These are phyloP conservation scores for Lodderomyces parapsilosis DNA, from an alignment of 1,139 yeast genomes.

Conservation along the genomic window DNA sequence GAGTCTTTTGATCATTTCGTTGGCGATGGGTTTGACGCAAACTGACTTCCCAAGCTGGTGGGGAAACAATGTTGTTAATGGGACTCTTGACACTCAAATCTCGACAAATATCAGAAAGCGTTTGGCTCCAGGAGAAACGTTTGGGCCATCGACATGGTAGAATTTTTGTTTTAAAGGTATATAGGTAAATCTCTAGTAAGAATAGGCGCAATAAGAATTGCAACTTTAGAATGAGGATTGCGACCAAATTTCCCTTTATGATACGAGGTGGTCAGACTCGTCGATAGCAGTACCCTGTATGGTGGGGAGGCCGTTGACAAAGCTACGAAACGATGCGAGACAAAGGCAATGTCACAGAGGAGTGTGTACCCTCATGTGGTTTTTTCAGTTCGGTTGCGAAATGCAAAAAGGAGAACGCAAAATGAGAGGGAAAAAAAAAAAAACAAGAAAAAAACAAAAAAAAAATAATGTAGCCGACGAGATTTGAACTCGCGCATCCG, in stretches of 20 bases:
- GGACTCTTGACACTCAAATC: slow-evolving; percentile 12
- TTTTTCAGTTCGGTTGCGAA: neutral
- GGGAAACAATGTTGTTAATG: slow-evolving; percentile 26
- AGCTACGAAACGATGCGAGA: too few relatives aligned
- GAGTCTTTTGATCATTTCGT: slow-evolving; percentile 38
- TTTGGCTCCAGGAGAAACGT: slow-evolving; percentile 18
- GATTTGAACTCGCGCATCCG: slow-evolving; percentile 61
- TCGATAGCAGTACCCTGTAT: too few relatives aligned
- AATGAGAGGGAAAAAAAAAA: neutral
- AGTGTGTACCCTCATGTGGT: too few relatives aligned
- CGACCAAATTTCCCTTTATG: too few relatives aligned
- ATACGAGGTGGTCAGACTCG: too few relatives aligned
- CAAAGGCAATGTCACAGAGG: too few relatives aligned
- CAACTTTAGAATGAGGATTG: too few relatives aligned
- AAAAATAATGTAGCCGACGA: slow-evolving; percentile 22
- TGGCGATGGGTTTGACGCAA: slow-evolving; percentile 31
- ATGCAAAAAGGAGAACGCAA: neutral
- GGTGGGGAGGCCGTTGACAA: too few relatives aligned
- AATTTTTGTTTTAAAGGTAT: too few relatives aligned
- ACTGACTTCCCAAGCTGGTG: slow-evolving; percentile 35
- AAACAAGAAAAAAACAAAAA: slow-evolving; percentile 1
- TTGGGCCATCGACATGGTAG: slow-evolving; percentile 22
- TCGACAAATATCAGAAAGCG: slow-evolving; percentile 16
- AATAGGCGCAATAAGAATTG: too few relatives aligned
- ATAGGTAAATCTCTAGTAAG: too few relatives aligned